Evolutionary conservation across 345 rosid genomes (phyloP), one percentile per base, ranked within the genome.

Genomic region (Melaleuca alternifolia): DNA sequence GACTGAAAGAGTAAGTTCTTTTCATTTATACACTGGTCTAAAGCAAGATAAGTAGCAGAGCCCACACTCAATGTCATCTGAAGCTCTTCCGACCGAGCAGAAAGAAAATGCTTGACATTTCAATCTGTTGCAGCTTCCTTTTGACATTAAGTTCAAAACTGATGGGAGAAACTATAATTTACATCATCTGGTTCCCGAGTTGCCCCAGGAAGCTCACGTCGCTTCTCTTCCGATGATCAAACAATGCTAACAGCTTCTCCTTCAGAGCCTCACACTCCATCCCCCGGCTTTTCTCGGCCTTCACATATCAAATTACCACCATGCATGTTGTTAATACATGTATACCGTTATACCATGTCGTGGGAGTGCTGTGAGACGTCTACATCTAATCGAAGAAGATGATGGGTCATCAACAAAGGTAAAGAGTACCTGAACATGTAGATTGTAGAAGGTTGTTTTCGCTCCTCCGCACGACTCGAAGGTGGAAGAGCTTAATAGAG

Each of bases 381-480:
- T 44, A 50, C 26, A 3, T 81, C 15, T 21, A 51, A 83, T 33
- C 20, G 7, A 83, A 83, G 41, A 82, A 26, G 21, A 50, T 82
- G 18, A 56, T 7, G 44, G 44, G 21, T 30, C 77, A 4, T 30
- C 18, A 18, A 71, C 13, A 20, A 71, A 18, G 48, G 81, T 26
- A 44, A 46, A 33, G 44, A 33, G 44, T 85, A 94, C 99, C 97
- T 94, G 90, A 81, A 95, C 87, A 86, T 94, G 97, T 20, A 95
- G 87, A 86, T 87, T 93, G 86, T 91, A 90, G 88, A 95, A 92
- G 85, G 92, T 86, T 84, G 53, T 83, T 71, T 88, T 90, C 23
- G 23, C 54, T 84, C 87, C 93, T 16, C 86, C 91, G 56, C 84
- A 91, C 59, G 94, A 93, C 82, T 92, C 90, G 14, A 94, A 92